Base-by-base conservation (phyloP, 352 stramenopile genomes). In the Phytophthora ohioensis region DNA sequence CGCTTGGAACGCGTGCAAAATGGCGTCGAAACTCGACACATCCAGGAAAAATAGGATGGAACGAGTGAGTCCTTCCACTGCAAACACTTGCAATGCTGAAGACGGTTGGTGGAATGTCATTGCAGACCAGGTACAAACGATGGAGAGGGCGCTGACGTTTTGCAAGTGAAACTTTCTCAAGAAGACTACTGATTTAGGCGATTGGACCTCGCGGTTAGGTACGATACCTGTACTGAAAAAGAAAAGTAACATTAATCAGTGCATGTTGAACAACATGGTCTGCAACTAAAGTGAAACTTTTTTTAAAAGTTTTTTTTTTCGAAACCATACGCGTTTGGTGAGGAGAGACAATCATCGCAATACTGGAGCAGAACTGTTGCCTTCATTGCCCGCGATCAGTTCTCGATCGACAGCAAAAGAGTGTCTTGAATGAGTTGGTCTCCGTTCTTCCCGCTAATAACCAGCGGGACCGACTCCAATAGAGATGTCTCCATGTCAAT, bases 371-470 rank as follows among this genome's bases (percentile, higher is more conserved):
- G 21, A 2, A 27, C 21, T 27, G 21, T 27, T 27, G 21, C 21
- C 21, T 27, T 27, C 21, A 27, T 27, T 27, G 21, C 21, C 21
- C 21, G 21, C 38, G 38, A 43, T 43, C 38, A 27, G 21, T 27
- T 27, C 21, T 27, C 38, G 21, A 51, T 10, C n/a, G 43, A 21
- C n/a, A 84, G 67, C 47, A 88, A 62, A 36, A 90, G 66, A 0
- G 80, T 85, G 45, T 80, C 63, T 55, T 82, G 81, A 49, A 95
- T 92, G n/a, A 95, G 65, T 32, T 88, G 80, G 65, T 92, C 85
- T 35, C 87, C 87, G 54, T 90, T 90, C 59, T 90, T 88, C 59
- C 87, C 87, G 62, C 80, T 91, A 49, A 93, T 89, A 21, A 93
- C 81, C 66, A 93, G 71, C 21, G 85, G 84, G 7, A 89, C 72